phyloP scores from a whole-genome alignment of 1,139 yeast species.

The Magnusiomyces ingens region DNA sequence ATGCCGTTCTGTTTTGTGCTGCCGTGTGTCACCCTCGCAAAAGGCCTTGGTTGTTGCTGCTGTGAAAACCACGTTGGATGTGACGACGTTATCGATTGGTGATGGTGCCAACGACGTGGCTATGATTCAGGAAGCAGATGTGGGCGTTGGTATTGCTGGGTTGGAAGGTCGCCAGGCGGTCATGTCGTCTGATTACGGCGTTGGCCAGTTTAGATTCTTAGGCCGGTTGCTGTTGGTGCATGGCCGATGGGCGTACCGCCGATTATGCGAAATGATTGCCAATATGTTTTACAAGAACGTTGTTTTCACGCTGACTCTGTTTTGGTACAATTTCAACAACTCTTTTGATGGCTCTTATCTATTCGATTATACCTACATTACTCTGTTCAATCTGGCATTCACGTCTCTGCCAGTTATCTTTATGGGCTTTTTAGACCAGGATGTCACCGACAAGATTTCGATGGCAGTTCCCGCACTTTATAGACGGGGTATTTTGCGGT shows the following conservation, averaged over 20 bases:
- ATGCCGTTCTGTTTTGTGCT: constrained; percentile 90
- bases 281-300: constrained; percentile 88
- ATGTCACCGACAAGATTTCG: constrained; percentile 73
- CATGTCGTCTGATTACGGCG: constrained; percentile 95
- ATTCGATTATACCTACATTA: constrained; percentile 86
- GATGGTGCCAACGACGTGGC: constrained; percentile 99
- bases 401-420: constrained; percentile 91
- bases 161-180: constrained; percentile 99
- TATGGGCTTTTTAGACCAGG: constrained; percentile 89
- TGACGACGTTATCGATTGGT: constrained; percentile 89
- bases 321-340: constrained; percentile 86
- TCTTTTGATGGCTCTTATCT: constrained; percentile 88
- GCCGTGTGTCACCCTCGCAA: constrained; percentile 98
- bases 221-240: constrained; percentile 76
- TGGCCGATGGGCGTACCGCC: constrained; percentile 93
- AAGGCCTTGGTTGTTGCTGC: constrained; percentile 89
- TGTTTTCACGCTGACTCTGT: constrained; percentile 77
- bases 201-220: constrained; percentile 88
- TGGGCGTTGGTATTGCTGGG: constrained; percentile 97
- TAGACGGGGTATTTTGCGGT: constrained; percentile 71
- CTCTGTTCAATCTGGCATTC: constrained; percentile 89
- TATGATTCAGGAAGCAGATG: constrained; percentile 97
- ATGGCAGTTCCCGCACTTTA: constrained; percentile 82
- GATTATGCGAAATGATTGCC: constrained; percentile 92
- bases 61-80: constrained; percentile 75